Base-by-base conservation (phyloP, 129 eudicot species). In the Gnaphalium uliginosum region DNA sequence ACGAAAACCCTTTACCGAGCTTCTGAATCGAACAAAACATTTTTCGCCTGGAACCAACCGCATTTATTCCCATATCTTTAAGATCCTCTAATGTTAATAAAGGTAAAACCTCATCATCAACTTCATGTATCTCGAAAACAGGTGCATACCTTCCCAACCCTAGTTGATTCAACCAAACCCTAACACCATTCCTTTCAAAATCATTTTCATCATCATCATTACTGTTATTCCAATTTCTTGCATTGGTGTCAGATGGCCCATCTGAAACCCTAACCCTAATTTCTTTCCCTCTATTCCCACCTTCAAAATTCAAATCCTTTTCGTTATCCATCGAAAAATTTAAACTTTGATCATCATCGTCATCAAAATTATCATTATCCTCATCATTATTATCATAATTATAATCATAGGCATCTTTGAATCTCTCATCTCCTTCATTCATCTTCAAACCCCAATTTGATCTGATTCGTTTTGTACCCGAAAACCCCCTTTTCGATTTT, bases 21-120 rank as follows among this genome's bases (percentile, higher is more conserved):
- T 89, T 89, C 53, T 84, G 84, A 71, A 89, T 89, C 3, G 95
- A 84, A 56, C 82, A 79, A 48, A 76, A 84, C 95, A 89, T 86
- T 72, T 89, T 89, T 71, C 95, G 74, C 81, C 95, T 72, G 0
- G 91, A 86, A 3, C 95, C 95, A 9, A 89, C 95, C 0, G 95
- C 95, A 84, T 82, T 89, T 50, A 89, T 84, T 27, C 95, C 95
- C 95, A 89, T 89, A 68, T 89, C 95, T 82, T 89, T 89, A 54
- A 87, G 88, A 83, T 90, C 89, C 77, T 87, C 89, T 68, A 85
- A 65, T 27, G 89, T 90, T 50, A 89, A 72, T 76, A 86, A 66
- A 4, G 96, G 88, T 83, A 87, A 54, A 65, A 85, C 88, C 72
- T 89, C 92, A 66, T 85, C 93, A 67, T 87, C 96, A 32, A 90